These are phyloP conservation scores for Claviceps capensis DNA, from an alignment of 2,329 filamentous ascomycete genomes.

Conservation along the genomic window DNA sequence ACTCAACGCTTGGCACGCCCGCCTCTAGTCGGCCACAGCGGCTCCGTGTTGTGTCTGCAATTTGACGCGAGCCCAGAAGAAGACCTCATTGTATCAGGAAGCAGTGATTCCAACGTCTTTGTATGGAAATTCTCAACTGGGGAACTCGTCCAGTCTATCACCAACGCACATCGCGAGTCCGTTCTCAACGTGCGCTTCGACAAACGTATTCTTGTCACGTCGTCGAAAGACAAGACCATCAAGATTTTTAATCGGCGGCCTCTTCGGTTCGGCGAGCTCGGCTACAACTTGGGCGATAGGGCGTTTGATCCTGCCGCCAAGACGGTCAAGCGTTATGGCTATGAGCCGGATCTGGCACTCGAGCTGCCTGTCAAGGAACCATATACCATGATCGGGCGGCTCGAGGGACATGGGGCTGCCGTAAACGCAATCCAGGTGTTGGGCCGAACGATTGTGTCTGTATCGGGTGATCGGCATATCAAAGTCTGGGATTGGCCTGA, in stretches of 20 bases:
- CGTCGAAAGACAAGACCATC: constrained; percentile 93
- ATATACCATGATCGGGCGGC: constrained; percentile 62
- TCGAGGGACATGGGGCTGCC: constrained; percentile 78
- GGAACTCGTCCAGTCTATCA: constrained; percentile 61
- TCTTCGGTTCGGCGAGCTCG: constrained; percentile 46
- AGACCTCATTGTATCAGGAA: constrained; percentile 88
- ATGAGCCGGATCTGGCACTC: constrained; percentile 30
- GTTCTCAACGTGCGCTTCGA: constrained; percentile 92
- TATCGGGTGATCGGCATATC: constrained; percentile 84
- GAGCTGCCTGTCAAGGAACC: constrained; percentile 43
- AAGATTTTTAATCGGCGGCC: constrained; percentile 82
- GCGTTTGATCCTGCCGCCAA: constrained; percentile 38
- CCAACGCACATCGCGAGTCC: constrained; percentile 71
- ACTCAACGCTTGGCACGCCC: constrained; percentile 61
- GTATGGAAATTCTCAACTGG: constrained; percentile 92
- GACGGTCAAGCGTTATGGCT: constrained; percentile 40
- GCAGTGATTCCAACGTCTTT: constrained; percentile 82
- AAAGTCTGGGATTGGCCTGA: constrained; percentile 89
- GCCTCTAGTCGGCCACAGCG: constrained; percentile 64
- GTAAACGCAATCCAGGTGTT: constrained; percentile 93
- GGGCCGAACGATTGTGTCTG: constrained; percentile 78
- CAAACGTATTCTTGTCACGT: constrained; percentile 81
- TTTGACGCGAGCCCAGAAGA: constrained; percentile 82
- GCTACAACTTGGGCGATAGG: constrained; percentile 30
- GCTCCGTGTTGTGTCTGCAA: constrained; percentile 86